Evolutionary conservation across 495 filamentous ascomycete species (phyloP), one percentile per base, ranked within the genome.

Genomic region (Lepidopterella palustris): DNA sequence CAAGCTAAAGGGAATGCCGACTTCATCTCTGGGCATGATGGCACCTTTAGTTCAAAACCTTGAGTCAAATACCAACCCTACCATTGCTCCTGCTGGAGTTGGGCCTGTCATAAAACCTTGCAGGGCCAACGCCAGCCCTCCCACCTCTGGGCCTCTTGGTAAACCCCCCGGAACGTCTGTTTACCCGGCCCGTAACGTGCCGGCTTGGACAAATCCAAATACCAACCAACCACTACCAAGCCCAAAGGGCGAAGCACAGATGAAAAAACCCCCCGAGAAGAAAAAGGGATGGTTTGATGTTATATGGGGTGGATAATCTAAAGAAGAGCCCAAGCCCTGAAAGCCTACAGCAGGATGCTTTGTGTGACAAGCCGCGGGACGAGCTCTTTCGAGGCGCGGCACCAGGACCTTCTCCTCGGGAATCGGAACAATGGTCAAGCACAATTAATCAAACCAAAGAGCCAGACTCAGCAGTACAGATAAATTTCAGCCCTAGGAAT

Each of bases 401-500:
- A 49, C 45, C 45, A 49, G 45, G 45, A 49, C n/a, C 10, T 49
- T 11, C 45, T 49, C 45, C 45, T 49, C 15, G 45, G 45, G 45
- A 21, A 49, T 18, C 45, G 45, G 15, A 49, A 49, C 45, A 49
- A 49, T 18, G 45, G 45, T 20, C 45, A 49, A 49, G 45, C n/a
- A n/a, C n/a, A n/a, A n/a, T n/a, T n/a, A n/a, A n/a, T n/a, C n/a
- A n/a, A n/a, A n/a, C n/a, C n/a, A 49, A 49, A 10, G 11, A 49
- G 23, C 45, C 31, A 35, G 31, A 6, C 6, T 6, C 31, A 35
- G 31, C 31, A 6, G 31, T 35, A 35, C 31, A 35, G 31, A 35
- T 35, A 35, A 35, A 35, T 15, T 15, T 35, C 60, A 9, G 55
- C 50, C 49, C 42, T 63, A 9, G 56, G 21, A 4, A 51, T 39